These are phyloP conservation scores for Protomyces arabidopsidicola DNA, from an alignment of 1,139 yeast genomes.

Conservation along the genomic window DNA sequence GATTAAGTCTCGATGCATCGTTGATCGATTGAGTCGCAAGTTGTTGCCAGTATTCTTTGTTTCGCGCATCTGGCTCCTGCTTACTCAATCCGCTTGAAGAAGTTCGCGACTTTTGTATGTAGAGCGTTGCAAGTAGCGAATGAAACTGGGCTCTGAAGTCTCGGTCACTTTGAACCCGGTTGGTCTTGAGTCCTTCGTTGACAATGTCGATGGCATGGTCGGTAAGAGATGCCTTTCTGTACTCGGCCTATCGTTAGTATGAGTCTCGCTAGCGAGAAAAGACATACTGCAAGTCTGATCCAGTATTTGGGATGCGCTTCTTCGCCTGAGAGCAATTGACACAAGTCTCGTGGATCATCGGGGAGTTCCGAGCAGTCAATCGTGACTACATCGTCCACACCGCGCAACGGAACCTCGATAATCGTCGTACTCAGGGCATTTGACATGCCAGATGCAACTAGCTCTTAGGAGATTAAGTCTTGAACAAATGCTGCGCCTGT, in stretches of 20 bases:
- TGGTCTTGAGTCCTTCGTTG: conserved; percentile 51
- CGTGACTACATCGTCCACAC: conserved; percentile 63
- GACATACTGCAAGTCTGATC: conserved; percentile 43
- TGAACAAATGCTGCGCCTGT: no score
- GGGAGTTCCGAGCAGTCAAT: conserved; percentile 70
- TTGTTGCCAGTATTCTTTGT: conserved; percentile 36
- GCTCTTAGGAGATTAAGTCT: no score
- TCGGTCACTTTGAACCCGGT: conserved; percentile 40
- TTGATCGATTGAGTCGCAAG: conserved; percentile 41
- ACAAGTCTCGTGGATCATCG: conserved; percentile 79
- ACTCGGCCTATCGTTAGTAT: conserved; percentile 45
- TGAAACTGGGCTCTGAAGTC: conserved; percentile 55
- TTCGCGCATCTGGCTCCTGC: conserved; percentile 39
- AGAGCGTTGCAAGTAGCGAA: conserved; percentile 69
- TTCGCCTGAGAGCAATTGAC: conserved; percentile 72
- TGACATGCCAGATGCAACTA: no score
- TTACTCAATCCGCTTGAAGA: conserved; percentile 37
- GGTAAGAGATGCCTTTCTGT: conserved; percentile 57
- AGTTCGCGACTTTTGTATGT: conserved; percentile 49
- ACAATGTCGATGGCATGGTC: conserved; percentile 64
- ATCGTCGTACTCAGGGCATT: not conserved
- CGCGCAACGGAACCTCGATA: conserved; percentile 64
- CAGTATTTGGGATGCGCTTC: conserved; percentile 71
- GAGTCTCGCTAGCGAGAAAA: not conserved
- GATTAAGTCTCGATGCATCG: conserved; percentile 43